A percentile compares a stretch with the other conserved stretches of the same genome.
Evolutionary conservation across 2,329 filamentous ascomycete genomes (phyloP).

Genomic region (Fusarium buharicum): DNA sequence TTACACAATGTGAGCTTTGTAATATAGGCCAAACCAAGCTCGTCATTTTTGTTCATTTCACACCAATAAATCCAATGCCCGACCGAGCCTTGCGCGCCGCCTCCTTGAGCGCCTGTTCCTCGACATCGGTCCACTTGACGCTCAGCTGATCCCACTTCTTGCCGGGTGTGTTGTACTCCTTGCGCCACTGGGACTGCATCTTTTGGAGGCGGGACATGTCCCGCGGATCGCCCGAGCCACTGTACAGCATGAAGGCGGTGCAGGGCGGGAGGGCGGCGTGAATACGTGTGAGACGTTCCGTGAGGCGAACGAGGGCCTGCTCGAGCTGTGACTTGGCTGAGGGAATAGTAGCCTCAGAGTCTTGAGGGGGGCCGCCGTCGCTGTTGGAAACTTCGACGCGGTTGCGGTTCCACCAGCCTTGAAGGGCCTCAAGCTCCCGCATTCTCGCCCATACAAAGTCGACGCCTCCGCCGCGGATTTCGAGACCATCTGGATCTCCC

Average conservation of each 20-base stretch:
- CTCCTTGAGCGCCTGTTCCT: constrained; percentile 70
- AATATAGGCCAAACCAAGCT: background rate
- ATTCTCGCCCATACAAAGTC: constrained; percentile 75
- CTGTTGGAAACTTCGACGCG: constrained; percentile 52
- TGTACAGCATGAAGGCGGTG: constrained; percentile 72
- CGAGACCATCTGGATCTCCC: constrained; percentile 67
- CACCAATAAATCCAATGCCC: constrained; percentile 71
- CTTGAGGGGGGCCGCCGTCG: constrained; percentile 50
- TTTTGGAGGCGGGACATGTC: constrained; percentile 71
- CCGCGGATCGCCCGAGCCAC: constrained; percentile 74
- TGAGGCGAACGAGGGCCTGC: constrained; percentile 57
- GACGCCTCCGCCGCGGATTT: constrained; percentile 68
- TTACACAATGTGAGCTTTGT: background rate
- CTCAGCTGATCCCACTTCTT: constrained; percentile 74
- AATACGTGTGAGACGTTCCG: constrained; percentile 63
- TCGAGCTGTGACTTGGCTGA: constrained; percentile 53
- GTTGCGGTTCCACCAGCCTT: constrained; percentile 75
- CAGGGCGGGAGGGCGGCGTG: constrained; percentile 70
- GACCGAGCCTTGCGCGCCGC: constrained; percentile 67
- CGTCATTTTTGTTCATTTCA: constrained; percentile 61
- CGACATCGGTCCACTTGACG: constrained; percentile 74
- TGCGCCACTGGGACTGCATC: constrained; percentile 68
- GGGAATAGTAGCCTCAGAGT: constrained; percentile 19
- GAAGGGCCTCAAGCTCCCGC: constrained; percentile 71
- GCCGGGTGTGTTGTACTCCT: constrained; percentile 71